These are phyloP conservation scores for Rheum nobile DNA, from an alignment of 148 eudicot genomes.

Conservation along the genomic window DNA sequence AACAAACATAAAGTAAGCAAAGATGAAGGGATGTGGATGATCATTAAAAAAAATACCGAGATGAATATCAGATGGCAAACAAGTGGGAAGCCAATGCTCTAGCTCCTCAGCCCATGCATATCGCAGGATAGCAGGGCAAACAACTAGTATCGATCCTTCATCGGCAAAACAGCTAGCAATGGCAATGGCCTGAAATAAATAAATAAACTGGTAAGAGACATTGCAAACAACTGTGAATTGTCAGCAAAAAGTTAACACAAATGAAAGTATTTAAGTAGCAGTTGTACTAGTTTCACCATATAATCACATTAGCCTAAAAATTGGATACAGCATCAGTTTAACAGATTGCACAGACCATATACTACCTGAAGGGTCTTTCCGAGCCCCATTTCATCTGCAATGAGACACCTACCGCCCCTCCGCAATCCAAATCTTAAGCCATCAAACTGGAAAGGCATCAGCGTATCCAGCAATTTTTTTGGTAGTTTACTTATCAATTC, in stretches of 20 bases:
- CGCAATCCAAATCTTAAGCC: conserved; percentile 74
- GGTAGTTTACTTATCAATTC: conserved; percentile 63
- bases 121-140: conserved; percentile 97
- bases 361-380: conserved; percentile 97
- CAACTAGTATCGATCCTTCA: conserved; percentile 78
- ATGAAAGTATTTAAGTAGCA: background rate
- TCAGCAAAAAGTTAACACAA: background rate
- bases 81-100: conserved; percentile 91
- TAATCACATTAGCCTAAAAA: background rate
- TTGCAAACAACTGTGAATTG: background rate
- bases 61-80: conserved; percentile 86
- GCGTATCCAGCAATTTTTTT: conserved; percentile 34
- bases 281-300: background rate
- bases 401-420: conserved; percentile 95
- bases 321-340: background rate
- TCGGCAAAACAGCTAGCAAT: conserved; percentile 70
- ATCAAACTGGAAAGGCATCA: conserved; percentile 82
- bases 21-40: conserved; percentile 3
- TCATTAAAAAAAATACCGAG: conserved; percentile 38
- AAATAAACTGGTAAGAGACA: background rate
- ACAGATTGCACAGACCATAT: background rate
- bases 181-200: conserved; percentile 66
- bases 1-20: background rate
- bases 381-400: conserved; percentile 99
- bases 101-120: conserved; percentile 96